Conservation (phyloP, 2,329 filamentous ascomycete species). For the Aspergillus sp. region DNA sequence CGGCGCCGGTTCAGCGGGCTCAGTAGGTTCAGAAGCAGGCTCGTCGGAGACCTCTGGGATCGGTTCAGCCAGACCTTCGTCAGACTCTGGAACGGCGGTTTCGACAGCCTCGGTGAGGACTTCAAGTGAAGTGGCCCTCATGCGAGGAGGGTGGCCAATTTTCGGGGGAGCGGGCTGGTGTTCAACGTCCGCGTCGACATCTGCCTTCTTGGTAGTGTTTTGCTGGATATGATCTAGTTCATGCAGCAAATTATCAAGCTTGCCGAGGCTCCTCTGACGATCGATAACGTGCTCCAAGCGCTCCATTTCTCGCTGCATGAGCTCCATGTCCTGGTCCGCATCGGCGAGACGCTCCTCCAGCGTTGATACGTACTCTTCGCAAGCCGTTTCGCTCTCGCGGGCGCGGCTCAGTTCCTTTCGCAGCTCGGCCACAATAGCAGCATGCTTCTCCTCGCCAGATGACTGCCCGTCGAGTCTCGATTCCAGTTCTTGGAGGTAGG, state of each 20-base stretch:
- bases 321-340: slow-evolving; percentile 86
- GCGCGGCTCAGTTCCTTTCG: slow-evolving; percentile 83
- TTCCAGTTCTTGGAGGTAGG: slow-evolving; percentile 86
- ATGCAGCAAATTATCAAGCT: slow-evolving; percentile 82
- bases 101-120: slow-evolving; percentile 37
- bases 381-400: slow-evolving; percentile 79
- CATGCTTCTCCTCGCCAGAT: slow-evolving; percentile 85
- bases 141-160: slow-evolving; percentile 17
- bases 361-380: slow-evolving; percentile 95
- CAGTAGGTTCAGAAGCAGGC: neutral
- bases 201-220: slow-evolving; percentile 34
- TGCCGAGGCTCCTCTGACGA: slow-evolving; percentile 86
- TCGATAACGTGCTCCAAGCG: slow-evolving; percentile 90
- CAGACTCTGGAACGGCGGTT: slow-evolving; percentile 37
- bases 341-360: slow-evolving; percentile 91
- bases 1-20: slow-evolving; percentile 9
- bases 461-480: slow-evolving; percentile 81
- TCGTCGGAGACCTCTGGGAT: slow-evolving; percentile 20
- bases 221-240: slow-evolving; percentile 70
- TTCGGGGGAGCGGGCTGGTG: slow-evolving; percentile 8
- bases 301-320: slow-evolving; percentile 96
- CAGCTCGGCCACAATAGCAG: slow-evolving; percentile 72
- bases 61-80: slow-evolving; percentile 30
- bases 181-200: slow-evolving; percentile 9
- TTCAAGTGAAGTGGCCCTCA: slow-evolving; percentile 30